Base-by-base conservation (phyloP, 1,139 yeast species). In the Sugiyamaella novakii region DNA sequence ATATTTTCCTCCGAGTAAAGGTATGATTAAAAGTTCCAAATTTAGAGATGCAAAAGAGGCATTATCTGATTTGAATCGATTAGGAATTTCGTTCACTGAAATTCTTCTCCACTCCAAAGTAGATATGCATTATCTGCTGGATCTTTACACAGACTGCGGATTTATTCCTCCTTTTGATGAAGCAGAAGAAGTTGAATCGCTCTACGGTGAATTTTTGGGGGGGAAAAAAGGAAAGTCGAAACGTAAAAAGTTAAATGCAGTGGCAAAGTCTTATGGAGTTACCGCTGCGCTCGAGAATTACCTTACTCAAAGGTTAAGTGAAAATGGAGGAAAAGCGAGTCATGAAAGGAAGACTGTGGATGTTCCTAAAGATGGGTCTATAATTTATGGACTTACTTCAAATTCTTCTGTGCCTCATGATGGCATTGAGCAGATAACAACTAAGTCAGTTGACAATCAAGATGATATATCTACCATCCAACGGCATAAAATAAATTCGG, bases 1-100 rank as follows among this genome's bases (percentile, higher is more conserved):
- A n/a, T n/a, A n/a, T n/a, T 22, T 22, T 5, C 25, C 25, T 5
- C 25, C 25, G 5, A 6, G 8, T 8, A 22, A 22, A 22, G 8
- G 8, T 5, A 22, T 22, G 25, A 6, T 22, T 6, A 22, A 8
- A 8, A 22, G 25, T 22, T 5, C 5, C 8, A 8, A 6, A 6
- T 22, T 6, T 22, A 22, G 8, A 17, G 46, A 35, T 8, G 46
- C 49, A 6, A 48, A 31, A 29, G 54, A 52, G 21, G 67, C 68
- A 1, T 49, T 64, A n/a, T 40, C 30, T 12, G 62, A 62, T 31
- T 49, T 66, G 34, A 49, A 58, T 10, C 51, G 57, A 3, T 55
- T 66, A 19, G 70, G 70, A 5, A 53, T 63, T 31, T 51, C 58
- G 14, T 60, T 62, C 46, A 54, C 54, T n/a, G 67, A 65, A 31